Base-by-base conservation (phyloP, 768 basidiomycete species). In the Chlorophyllum brunneum region DNA sequence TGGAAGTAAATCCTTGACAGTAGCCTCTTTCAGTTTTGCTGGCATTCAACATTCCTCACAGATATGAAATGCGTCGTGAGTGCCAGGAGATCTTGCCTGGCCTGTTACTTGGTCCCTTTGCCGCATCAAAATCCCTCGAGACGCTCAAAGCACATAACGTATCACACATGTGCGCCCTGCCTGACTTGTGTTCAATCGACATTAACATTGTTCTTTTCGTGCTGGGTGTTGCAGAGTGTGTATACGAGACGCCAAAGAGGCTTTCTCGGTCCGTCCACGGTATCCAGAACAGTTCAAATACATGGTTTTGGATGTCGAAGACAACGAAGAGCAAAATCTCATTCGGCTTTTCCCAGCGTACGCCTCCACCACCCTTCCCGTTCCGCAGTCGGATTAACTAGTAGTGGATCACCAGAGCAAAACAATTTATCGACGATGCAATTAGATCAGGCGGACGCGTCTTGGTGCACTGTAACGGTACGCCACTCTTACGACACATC, bases 51-150 rank as follows among this genome's bases (percentile, higher is more conserved):
- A 34, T 48, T 45, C 52, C 20, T 29, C 36, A 3, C 39, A 92
- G 88, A 61, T 97, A 97, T 62, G 93, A 95, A 69, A 95, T 97
- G 94, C 79, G 93, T 26, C 76, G 93, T n/a, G 88, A 95, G 61
- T 92, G 91, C 60, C 93, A 97, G 70, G 88, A 94, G 67, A 95
- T 95, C 57, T 73, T 91, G 0, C 86, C 90, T 22, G 82, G 83
- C 15, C 81, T 97, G 31, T 74, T 83, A 23, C 81, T 97, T 5
- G 93, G 93, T 0, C 92, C 93, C 2, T 92, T 94, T 56, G 86
- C 89, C 57, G 89, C 88, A 7, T 92, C 90, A 1, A 95, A 94
- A 65, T 86, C 87, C 0, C 71, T 92, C 23, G 79, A 86, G 11
- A 81, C 80, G 2, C 79, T 97, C 9, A 70, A 73, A 36, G 65